Evolutionary conservation across 371 early-diverging fungal genomes (phyloP), one percentile per base, ranked within the genome.

Genomic region (Haplosporangium sp.): DNA sequence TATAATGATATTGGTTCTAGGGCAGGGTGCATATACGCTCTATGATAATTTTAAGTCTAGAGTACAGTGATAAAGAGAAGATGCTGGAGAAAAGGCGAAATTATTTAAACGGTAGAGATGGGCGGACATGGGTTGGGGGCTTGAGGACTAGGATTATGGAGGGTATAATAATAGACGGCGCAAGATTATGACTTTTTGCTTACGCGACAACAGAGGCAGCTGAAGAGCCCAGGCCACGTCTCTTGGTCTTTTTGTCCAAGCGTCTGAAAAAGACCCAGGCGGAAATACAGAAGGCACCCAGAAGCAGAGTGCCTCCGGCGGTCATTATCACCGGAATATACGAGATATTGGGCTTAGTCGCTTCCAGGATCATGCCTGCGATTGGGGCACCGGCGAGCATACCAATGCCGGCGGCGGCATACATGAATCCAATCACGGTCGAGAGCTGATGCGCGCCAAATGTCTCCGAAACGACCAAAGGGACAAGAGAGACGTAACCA

Each of bases 291-390:
- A 72, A 13, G 6, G 82, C 76, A 14, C 83, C 84, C 18, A 77
- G 11, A 38, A 86, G 62, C 20, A 83, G 48, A 51, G 82, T 80
- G 2, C 75, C 76, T n/a, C 87, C 88, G 7, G 83, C 73, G 46
- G 85, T 86, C 63, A 87, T 79, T 58, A 88, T 85, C n/a, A 83
- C 82, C 0, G 88, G 86, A 4, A 85, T 46, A 64, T 83, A 88
- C 5, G 72, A 42, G 41, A 79, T 21, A 50, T 72, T 77, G 52
- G 72, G 70, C 23, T 79, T 71, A 21, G 74, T 83, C 8, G 67
- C 36, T 37, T 79, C 74, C 41, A 83, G 64, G 37, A 87, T 79
- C n/a, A 69, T 58, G 38, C 88, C 88, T 6, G 82, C 83, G 36
- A 86, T n/a, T 1, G 85, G 83, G 0, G 86, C 83, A 6, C 80